These are phyloP conservation scores for Rhododendron simsii DNA, from an alignment of 148 eudicot species.

Conservation along the genomic window DNA sequence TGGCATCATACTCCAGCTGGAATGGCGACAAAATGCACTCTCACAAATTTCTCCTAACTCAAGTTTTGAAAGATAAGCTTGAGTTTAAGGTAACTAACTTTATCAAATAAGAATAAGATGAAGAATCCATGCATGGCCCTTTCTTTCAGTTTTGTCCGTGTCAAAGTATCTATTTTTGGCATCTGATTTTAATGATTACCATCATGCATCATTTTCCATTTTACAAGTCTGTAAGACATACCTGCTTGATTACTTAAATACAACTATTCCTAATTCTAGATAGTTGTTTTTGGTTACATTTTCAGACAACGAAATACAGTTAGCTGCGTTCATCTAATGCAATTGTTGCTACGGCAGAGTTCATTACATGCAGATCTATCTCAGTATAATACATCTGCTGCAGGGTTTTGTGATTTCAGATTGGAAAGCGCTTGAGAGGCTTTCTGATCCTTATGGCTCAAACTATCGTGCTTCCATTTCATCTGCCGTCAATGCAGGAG, in stretches of 20 bases:
- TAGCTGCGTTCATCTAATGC: not conserved
- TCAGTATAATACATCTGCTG: slow-evolving; percentile 11
- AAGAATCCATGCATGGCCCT: not conserved
- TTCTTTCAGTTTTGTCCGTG: not conserved
- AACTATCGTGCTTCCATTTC: slow-evolving; percentile 56
- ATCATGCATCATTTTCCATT: not conserved
- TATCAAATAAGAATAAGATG: not conserved
- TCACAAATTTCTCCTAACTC: slow-evolving; percentile 60
- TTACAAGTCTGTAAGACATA: not conserved
- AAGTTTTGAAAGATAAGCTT: slow-evolving; percentile 70
- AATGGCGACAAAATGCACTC: slow-evolving; percentile 65
- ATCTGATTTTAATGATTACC: not conserved
- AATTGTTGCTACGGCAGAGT: not conserved
- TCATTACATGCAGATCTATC: not conserved
- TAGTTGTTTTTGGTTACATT: not conserved
- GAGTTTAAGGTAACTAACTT: slow-evolving; percentile 62
- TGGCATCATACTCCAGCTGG: slow-evolving; percentile 96
- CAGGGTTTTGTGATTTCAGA: slow-evolving; percentile 93
- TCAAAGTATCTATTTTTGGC: not conserved
- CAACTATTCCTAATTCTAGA: not conserved
- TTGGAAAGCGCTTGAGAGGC: slow-evolving; percentile 83
- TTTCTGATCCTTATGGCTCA: slow-evolving; percentile 56
- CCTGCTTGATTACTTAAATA: not conserved
- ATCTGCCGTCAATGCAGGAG: slow-evolving; percentile 68
- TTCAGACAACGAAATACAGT: not conserved